Percentiles rank a stretch among this genome's conserved stretches.
These are phyloP conservation scores for Sequoia sempervirens DNA, from an alignment of 75 land plant species.

Conservation along the genomic window DNA sequence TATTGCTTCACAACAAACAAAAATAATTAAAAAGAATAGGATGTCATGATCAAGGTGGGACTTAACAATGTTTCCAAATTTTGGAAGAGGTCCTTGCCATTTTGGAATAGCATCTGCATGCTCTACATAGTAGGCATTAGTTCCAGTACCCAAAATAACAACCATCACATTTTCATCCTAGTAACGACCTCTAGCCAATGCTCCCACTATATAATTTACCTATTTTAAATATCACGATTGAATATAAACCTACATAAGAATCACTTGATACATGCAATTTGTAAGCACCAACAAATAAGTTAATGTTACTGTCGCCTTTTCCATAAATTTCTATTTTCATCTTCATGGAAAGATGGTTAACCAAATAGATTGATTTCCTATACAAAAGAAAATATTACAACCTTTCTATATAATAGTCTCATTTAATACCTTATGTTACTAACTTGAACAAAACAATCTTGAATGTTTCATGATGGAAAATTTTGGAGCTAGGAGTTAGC, in stretches of 20 bases:
- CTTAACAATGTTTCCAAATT: slow-evolving; percentile 58
- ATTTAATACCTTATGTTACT: neutral
- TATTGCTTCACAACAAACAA: neutral
- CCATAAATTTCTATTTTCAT: neutral
- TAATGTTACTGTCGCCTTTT: neutral
- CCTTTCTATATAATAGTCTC: neutral
- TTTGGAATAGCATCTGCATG: slow-evolving; percentile 46
- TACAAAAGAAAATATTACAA: neutral
- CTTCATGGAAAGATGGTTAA: neutral
- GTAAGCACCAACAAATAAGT: neutral
- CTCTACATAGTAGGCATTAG: slow-evolving; percentile 79
- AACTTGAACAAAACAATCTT: neutral
- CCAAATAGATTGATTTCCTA: neutral
- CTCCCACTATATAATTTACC: slow-evolving; percentile 75
- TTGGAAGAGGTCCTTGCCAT: slow-evolving; percentile 31
- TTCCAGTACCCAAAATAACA: slow-evolving; percentile 72
- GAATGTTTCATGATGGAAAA: neutral
- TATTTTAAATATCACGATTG: slow-evolving; percentile 10
- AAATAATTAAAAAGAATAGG: neutral
- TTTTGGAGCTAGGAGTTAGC: neutral
- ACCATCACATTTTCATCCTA: slow-evolving; percentile 51
- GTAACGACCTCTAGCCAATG: too few relatives aligned
- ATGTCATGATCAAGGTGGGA: neutral
- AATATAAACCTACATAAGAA: neutral
- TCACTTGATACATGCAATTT: too few relatives aligned